Evolutionary conservation across 1,284 basidiomycete genomes (phyloP), one percentile per base, ranked within the genome.

Genomic region (Puccinia triticina): DNA sequence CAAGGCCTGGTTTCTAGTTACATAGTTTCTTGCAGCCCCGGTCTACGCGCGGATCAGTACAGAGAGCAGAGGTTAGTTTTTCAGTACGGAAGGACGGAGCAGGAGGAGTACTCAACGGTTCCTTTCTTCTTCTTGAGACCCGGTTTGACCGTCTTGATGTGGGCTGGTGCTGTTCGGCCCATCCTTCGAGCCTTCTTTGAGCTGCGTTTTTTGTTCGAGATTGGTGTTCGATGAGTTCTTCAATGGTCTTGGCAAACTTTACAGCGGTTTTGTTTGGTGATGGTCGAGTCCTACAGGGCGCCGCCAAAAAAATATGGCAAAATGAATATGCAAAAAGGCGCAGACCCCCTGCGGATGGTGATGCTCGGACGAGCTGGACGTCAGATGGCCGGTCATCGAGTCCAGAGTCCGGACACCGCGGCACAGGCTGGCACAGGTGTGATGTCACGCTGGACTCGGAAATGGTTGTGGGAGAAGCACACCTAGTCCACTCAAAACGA

Each of bases 1-100:
- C 83, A 88, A 85, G 18, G 88, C 95, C 83, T 92, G 90, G 83
- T 94, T 95, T 64, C 97, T 92, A 67, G 97, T 99, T 82, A 88
- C 84, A 84, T 88, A 88, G 86, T 88, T 81, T 71, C 61, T 74
- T 12, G 79, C 79, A 4, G 79, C 79, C 48, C 79, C 79, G 37
- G 79, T 67, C 77, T 80, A 29, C 18, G 26, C 37, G 14, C 46
- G 16, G 23, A 40, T 50, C 3, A 3, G 48, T 21, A 18, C 16
- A 50, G 16, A 66, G 18, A 40, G 34, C 16, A 29, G 16, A 10
- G 2, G 61, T 66, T 23, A 66, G 34, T 66, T 40, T 66, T 40
- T 18, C 23, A 50, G 40, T 66, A 43, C 4, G 10, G 7, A 69
- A 23, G 37, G 66, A 43, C n/a, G 11, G 66, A 23, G 18, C 5